Base-by-base conservation (phyloP, 345 rosid genomes). In the Salix dunnii region DNA sequence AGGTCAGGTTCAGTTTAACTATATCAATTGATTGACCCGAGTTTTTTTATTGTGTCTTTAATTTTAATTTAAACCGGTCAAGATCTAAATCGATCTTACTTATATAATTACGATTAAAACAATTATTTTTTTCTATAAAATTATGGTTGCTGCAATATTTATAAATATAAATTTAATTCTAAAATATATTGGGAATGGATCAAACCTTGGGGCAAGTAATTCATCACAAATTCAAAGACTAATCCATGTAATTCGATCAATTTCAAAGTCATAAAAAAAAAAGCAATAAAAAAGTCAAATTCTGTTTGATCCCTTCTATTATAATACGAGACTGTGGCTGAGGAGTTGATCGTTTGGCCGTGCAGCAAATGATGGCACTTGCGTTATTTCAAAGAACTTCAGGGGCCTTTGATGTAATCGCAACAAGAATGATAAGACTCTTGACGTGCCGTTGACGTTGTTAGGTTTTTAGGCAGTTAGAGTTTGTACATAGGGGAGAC, bases 381-480 rank as follows among this genome's bases (percentile, higher is more conserved):
- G 5, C 67, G 67, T 63, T 63, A 63, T 63, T 63, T 63, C 36
- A 2, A 28, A 6, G 21, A 63, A 28, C 36, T 27, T 5, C 4
- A 2, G 67, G 67, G 6, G 4, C 67, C 33, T 14, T 28, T 16
- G 5, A 5, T 13, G 51, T 20, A 5, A 4, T 23, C 23, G 20
- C 8, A 17, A 20, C 40, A 14, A 23, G 13, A 9, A 20, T 35
- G 25, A 30, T 21, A 27, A 12, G 35, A 13, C 67, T 30, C 20
- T 66, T 28, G 69, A 66, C 69, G 69, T 66, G 46, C 12, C 69
- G 69, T 68, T 68, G 71, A 68, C 48, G 71, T n/a, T 42, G 27
- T 20, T 4, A 20, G 36, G 70, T 35, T 6, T 16, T 2, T 30
- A 36, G 71, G 51, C 71, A 6, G 71, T 68, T 23, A 23, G 17